Base-by-base conservation (phyloP, 495 filamentous ascomycete genomes). In the Penicillium diatomitis region DNA sequence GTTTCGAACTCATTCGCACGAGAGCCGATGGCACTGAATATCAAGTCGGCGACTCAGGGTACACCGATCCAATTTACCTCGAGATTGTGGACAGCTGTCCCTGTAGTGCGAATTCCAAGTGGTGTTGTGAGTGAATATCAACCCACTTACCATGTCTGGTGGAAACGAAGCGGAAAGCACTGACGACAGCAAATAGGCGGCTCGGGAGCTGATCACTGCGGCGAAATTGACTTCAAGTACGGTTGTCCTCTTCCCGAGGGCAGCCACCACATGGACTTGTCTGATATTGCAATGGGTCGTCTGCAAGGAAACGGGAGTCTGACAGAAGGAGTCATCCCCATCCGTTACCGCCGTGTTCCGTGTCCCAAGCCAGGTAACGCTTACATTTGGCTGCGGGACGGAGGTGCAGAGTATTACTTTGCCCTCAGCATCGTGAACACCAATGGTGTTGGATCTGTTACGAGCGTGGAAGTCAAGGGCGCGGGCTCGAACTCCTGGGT, bases 191-290 rank as follows among this genome's bases (percentile, higher is more conserved):
- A n/a, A 6, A 42, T 42, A 42, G 40, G 40, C 11, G 40, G 40
- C 8, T 30, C 40, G 29, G 40, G 40, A 30, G 40, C 40, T 42
- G 40, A 42, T n/a, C 40, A 42, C 40, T 42, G 40, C 29, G 40
- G 40, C 40, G 40, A 42, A 10, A 42, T 42, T n/a, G 28, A 42
- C 40, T 42, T 42, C 40, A 42, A 42, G 30, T 42, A 42, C 40
- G 40, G 40, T 30, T 42, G 40, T n/a, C 40, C 40, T 6, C 28
- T 42, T 32, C 40, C 40, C 7, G 29, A 42, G 40, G 40, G 8
- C 32, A 42, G 40, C 20, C 40, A 42, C 20, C 40, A 42, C 9
- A 42, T 42, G 40, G 40, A 42, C 40, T 30, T 42, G 40, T 42
- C 40, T n/a, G 40, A 42, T 30, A 42, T 42, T 31, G 40, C 40